These are phyloP conservation scores for Neofusicoccum laricinum DNA, from an alignment of 2,329 filamentous ascomycete genomes.

Conservation along the genomic window DNA sequence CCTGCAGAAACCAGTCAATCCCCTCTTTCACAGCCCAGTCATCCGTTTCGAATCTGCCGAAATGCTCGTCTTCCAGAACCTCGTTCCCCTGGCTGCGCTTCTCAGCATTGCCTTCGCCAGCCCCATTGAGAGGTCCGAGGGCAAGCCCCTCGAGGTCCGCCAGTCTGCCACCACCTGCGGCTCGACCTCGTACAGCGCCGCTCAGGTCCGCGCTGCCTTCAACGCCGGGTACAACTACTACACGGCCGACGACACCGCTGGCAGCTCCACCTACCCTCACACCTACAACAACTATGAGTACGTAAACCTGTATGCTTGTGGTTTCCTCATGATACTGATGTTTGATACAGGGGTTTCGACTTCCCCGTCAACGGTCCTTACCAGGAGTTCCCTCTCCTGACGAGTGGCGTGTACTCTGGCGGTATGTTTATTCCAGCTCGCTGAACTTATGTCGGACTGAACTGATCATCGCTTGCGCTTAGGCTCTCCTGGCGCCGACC, in stretches of 20 bases:
- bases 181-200: slow-evolving; percentile 50
- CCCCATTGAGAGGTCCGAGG: slow-evolving; percentile 14
- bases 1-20: not conserved
- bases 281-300: slow-evolving; percentile 59
- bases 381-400: slow-evolving; percentile 62
- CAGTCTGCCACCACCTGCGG: slow-evolving; percentile 55
- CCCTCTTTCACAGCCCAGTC: not conserved
- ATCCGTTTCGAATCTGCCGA: not conserved
- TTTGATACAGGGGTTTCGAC: slow-evolving; percentile 47
- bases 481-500: slow-evolving; percentile 65
- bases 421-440: slow-evolving; percentile 38
- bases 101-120: slow-evolving; percentile 23
- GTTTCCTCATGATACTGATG: too few species aligned
- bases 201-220: slow-evolving; percentile 50
- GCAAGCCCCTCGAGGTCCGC: slow-evolving; percentile 31
- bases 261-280: slow-evolving; percentile 54
- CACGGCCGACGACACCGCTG: slow-evolving; percentile 34
- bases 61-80: slow-evolving; percentile 9
- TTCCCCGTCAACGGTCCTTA: slow-evolving; percentile 58
- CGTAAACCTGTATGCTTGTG: too few species aligned
- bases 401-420: slow-evolving; percentile 53
- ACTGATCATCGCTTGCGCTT: too few species aligned
- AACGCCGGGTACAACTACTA: slow-evolving; percentile 53
- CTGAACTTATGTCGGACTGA: not conserved
- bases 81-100: slow-evolving; percentile 13